Evolutionary conservation across 176 grass and related monocot species (phyloP).

Genomic region (Bromus sterilis): DNA sequence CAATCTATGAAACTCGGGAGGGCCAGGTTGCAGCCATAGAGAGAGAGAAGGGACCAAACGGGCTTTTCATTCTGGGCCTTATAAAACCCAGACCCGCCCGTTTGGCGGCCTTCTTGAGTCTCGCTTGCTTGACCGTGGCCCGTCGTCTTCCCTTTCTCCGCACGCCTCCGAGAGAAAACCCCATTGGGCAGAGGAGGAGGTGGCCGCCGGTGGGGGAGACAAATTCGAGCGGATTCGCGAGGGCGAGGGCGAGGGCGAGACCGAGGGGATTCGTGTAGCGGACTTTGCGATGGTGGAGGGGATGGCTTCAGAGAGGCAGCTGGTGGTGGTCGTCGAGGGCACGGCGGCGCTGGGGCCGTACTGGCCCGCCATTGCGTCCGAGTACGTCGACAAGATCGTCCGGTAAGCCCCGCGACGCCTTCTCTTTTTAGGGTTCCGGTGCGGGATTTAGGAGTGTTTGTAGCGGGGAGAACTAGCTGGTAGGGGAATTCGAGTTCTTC

Average conservation of each 20-base stretch:
- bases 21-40: not conserved
- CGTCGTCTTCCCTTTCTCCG: not conserved
- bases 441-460: not conserved
- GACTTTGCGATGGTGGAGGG: not conserved
- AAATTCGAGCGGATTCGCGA: not conserved
- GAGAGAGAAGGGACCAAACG: not conserved
- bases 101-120: too few relatives aligned
- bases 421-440: not conserved
- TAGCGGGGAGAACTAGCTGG: not conserved
- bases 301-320: constrained; percentile 45
- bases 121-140: not conserved
- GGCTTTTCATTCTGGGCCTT: not conserved
- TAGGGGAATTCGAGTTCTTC: not conserved
- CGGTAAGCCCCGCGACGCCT: constrained; percentile 24
- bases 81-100: not conserved
- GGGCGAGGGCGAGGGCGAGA: not conserved
- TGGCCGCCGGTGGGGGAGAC: not conserved
- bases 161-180: not conserved
- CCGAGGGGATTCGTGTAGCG: not conserved
- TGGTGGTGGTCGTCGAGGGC: constrained; percentile 80
- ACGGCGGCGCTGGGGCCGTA: constrained; percentile 73
- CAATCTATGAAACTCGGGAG: not conserved
- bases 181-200: not conserved
- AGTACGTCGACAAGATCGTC: constrained; percentile 93
- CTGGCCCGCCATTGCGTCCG: constrained; percentile 56